Evolutionary conservation across 768 basidiomycete species (phyloP), one percentile per base, ranked within the genome.

Genomic region (Mycena rosella): DNA sequence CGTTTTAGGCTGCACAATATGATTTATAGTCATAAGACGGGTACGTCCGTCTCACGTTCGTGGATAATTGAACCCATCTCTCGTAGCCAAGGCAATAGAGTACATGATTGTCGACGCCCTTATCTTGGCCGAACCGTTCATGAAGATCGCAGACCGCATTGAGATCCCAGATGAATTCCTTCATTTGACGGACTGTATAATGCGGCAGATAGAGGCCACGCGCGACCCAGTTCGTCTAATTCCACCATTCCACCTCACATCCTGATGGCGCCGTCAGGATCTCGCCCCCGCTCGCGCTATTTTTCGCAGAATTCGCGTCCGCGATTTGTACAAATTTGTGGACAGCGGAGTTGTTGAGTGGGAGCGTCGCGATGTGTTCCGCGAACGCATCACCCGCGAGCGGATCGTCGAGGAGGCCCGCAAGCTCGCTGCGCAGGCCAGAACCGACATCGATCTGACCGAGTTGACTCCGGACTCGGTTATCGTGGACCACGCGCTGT

Each of bases 81-180:
- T 26, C n/a, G 47, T 74, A 92, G 93, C 92, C 4, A 91, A 86
- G 71, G 88, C 92, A 0, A 90, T 95, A 54, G 94, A 94, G 76
- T 87, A 90, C 73, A 95, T 95, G 94, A 81, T 95, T 22, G 83
- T 93, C 17, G 94, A 95, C 71, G 92, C 86, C 0, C 83, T 96
- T 5, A 78, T 90, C 0, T 78, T 80, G 0, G 94, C 94, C 0
- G 91, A 96, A 42, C 85, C 88, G 0, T 63, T 85, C 64, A 75
- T 95, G 74, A 82, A 88, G 48, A 85, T 95, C 53, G 88, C 91
- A 0, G 75, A 83, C 1, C 79, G 80, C 5, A 84, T 94, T 18
- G 75, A 83, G 27, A 76, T 92, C 20, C 89, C 93, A 0, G 79
- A 86, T 59, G 80, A 83, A 60, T 95, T 87, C 63, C 71, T 94